phyloP scores from a whole-genome alignment of 2,329 filamentous ascomycete genomes.

The Colletotrichum incanum region DNA sequence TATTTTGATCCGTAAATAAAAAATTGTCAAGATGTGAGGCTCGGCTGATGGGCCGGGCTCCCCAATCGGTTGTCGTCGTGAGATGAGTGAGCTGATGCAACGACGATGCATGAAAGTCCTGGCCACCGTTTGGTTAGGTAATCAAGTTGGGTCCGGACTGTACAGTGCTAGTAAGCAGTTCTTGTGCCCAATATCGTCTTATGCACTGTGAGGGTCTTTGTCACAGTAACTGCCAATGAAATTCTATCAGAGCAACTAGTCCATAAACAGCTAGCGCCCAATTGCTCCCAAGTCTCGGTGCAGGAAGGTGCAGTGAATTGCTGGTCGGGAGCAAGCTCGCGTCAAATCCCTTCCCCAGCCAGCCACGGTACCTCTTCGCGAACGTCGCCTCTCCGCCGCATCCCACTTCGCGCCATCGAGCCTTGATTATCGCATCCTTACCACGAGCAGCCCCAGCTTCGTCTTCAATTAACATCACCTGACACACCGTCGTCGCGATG shows the following conservation, averaged over 20 bases:
- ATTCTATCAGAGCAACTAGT: accelerated
- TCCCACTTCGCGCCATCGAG: constrained; percentile 8
- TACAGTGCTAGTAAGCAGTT: not conserved
- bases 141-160: not conserved
- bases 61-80: not conserved
- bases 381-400: constrained; percentile 29
- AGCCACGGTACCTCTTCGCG: constrained; percentile 14
- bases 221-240: accelerated
- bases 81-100: not conserved
- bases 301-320: constrained; percentile 31
- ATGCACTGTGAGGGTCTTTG: accelerated
- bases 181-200: accelerated
- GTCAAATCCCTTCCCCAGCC: constrained; percentile 41
- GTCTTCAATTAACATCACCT: too few relatives aligned
- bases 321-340: constrained; percentile 29
- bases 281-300: constrained; percentile 20
- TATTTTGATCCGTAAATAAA: not conserved
- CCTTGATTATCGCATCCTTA: not conserved
- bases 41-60: not conserved
- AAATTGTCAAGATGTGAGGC: not conserved
- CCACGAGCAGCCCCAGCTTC: not conserved
- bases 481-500: constrained; percentile 64
- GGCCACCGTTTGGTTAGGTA: not conserved
- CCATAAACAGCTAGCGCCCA: constrained; percentile 4
- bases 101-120: not conserved